Evolutionary conservation across 2,329 filamentous ascomycete species (phyloP).

Genomic region (Venturiaceae sp.): DNA sequence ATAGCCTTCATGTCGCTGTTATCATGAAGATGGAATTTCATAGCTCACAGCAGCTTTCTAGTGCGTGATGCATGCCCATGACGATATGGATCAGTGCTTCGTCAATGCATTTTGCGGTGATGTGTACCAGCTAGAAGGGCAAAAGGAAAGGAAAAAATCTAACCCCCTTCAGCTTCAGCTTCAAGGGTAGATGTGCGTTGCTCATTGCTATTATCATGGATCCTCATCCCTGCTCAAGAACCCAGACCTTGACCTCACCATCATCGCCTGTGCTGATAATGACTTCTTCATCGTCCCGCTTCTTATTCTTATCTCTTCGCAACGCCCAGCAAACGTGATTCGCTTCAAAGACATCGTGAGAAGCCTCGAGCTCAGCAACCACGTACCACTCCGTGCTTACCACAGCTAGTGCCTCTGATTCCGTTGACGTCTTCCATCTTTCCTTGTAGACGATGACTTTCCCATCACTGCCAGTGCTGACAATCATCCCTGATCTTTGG

Average conservation of each 20-base stretch:
- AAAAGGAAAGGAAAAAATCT: no score
- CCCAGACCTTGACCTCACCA: slow-evolving; percentile 79
- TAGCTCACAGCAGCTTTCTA: no score
- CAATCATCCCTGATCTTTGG: slow-evolving; percentile 61
- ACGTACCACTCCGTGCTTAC: slow-evolving; percentile 56
- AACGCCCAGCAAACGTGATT: slow-evolving; percentile 88
- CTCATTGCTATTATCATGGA: no score
- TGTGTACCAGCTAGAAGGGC: no score
- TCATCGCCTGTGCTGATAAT: slow-evolving; percentile 89
- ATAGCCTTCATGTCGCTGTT: no score
- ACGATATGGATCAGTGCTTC: no score
- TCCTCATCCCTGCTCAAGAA: slow-evolving; percentile 1
- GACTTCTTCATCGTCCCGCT: slow-evolving; percentile 64
- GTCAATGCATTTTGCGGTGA: no score
- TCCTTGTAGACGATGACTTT: slow-evolving; percentile 72
- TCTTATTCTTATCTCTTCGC: slow-evolving; percentile 58
- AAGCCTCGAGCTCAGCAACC: slow-evolving; percentile 57
- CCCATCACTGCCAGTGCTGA: slow-evolving; percentile 85
- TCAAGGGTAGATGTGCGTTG: no score
- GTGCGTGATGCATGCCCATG: no score
- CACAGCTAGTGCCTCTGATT: slow-evolving; percentile 12
- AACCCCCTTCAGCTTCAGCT: no score
- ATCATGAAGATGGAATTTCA: no score
- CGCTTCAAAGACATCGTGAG: slow-evolving; percentile 87
- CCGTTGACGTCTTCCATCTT: slow-evolving; percentile 25